phyloP scores from a whole-genome alignment of 352 stramenopile genomes.

The Phytopythium aichiense region DNA sequence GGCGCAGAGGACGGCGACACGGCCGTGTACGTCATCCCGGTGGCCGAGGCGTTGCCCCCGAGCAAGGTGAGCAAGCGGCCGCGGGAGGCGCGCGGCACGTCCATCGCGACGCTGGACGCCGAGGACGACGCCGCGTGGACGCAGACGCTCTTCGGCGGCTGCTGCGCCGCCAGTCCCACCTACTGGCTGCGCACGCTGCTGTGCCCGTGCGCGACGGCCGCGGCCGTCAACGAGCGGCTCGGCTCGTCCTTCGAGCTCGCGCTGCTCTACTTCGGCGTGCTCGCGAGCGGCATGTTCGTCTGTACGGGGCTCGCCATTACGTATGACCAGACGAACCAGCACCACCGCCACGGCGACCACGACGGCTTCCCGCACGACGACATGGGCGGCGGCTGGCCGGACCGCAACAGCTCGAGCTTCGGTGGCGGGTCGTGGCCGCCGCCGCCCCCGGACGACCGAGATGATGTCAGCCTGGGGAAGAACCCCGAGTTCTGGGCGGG shows the following conservation, averaged over 20 bases:
- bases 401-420: slow-evolving; percentile 2
- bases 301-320: slow-evolving; percentile 27
- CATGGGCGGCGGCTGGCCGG: neutral
- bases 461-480: neutral
- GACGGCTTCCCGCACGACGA: neutral
- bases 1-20: neutral
- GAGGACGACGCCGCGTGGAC: slow-evolving; percentile 15
- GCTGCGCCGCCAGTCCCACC: slow-evolving; percentile 23
- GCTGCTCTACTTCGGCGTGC: slow-evolving; percentile 37
- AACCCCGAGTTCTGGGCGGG: slow-evolving; percentile 1
- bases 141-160: slow-evolving; percentile 22
- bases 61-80: slow-evolving; percentile 3
- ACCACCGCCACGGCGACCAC: neutral
- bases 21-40: slow-evolving; percentile 6
- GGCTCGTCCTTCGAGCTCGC: slow-evolving; percentile 32
- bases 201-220: slow-evolving; percentile 40
- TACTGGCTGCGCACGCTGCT: slow-evolving; percentile 33
- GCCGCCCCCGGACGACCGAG: neutral
- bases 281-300: slow-evolving; percentile 31
- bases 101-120: slow-evolving; percentile 7
- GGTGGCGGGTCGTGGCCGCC: neutral
- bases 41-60: neutral
- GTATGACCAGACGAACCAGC: slow-evolving; percentile 5
- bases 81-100: neutral
- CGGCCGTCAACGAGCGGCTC: slow-evolving; percentile 31